Base-by-base conservation (phyloP, 2,329 filamentous ascomycete species). In the Fusarium austroafricanum region DNA sequence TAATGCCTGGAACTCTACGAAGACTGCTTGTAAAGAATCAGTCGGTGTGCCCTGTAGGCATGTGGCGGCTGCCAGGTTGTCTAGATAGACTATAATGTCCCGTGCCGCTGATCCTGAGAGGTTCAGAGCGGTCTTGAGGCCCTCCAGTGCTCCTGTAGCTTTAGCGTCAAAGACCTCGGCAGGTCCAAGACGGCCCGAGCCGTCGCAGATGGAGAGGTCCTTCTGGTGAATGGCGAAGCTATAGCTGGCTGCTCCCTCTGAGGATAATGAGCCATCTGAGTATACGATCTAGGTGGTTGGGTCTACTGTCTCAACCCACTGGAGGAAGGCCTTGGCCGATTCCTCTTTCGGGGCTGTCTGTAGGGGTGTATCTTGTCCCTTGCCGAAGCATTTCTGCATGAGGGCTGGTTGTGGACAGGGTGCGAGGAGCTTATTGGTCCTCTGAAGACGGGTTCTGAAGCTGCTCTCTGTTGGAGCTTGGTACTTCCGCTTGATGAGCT, bases 161-260 rank as follows among this genome's bases (percentile, higher is more conserved):
- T 28, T 8, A 28, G 26, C 26, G 10, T 28, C 26, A 11, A 28
- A 28, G 8, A 28, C 26, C 26, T 28, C 26, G 10, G 26, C 26
- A 10, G 26, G 26, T 11, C 26, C 26, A 28, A 28, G 26, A 11
- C 26, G 26, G 26, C 26, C 42, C 12, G 42, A 45, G 29, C 26
- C 17, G 10, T 29, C 6, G 6, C 29, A 29, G 15, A 31, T 45
- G 10, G 42, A 17, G 17, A 9, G 2, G 14, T 45, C 29, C 17
- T 45, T 17, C 26, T 45, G 26, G 17, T 65, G 44, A 44, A 69
- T 53, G 26, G 45, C 35, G 38, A 62, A 65, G 37, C 62, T 51
- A n/a, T 61, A 67, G 20, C 65, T 52, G 14, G 55, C 49, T 10
- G 47, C 42, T 21, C 12, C 21, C 17, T 43, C 8, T 14, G 2